Evolutionary conservation across 208 protist genomes (phyloP).

Genomic region (Leishmania mexicana): DNA sequence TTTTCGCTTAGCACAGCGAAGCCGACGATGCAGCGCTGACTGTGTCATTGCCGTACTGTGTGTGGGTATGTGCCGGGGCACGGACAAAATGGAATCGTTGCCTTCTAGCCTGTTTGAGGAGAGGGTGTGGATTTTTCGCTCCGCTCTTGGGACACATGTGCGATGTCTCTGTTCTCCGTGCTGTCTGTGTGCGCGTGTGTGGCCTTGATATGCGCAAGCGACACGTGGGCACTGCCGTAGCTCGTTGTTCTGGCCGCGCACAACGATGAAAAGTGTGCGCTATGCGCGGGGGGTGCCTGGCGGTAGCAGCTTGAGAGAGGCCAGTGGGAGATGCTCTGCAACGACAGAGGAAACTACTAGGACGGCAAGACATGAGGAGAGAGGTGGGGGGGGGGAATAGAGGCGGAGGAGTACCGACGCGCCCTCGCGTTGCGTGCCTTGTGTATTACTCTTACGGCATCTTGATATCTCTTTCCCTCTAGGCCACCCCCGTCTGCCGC

Average conservation of each 20-base stretch:
- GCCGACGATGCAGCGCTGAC: neutral
- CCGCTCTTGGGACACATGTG: neutral
- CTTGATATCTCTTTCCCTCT: neutral
- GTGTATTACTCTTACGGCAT: neutral
- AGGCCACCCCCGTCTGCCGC: neutral
- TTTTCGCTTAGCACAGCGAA: neutral
- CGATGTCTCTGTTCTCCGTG: neutral
- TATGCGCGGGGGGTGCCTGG: neutral
- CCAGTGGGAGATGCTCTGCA: neutral
- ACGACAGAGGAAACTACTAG: neutral
- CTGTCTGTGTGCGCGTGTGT: neutral
- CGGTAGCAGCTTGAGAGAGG: neutral
- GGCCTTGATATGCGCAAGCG: neutral
- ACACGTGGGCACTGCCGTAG: neutral
- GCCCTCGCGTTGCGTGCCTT: neutral
- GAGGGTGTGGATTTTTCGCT: neutral
- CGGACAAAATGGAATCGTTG: neutral
- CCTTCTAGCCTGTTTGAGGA: neutral
- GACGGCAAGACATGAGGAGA: neutral
- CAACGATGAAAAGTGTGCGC: too few relatives aligned
- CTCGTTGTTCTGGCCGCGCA: too few relatives aligned
- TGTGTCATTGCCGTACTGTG: neutral
- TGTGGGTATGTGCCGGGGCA: neutral
- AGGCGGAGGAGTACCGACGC: neutral
- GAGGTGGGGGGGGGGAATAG: neutral